Conservation (phyloP, 2,329 filamentous ascomycete genomes). For the Neophaeococcomyces mojaviensis region DNA sequence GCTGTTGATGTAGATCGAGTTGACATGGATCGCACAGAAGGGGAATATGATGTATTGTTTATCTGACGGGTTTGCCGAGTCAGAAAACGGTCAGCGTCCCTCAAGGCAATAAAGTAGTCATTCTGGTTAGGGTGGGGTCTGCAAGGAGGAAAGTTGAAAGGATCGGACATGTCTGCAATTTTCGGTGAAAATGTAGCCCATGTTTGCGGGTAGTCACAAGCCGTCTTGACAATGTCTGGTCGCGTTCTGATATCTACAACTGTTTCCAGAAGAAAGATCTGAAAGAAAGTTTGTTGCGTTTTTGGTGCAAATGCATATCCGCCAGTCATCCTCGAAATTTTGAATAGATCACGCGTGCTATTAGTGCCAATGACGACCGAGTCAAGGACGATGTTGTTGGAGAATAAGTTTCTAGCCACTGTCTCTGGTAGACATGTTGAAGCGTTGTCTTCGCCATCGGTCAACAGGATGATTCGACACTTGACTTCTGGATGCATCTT, state of each 20-base stretch:
- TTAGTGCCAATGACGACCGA: conserved; percentile 28
- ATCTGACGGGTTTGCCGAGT: conserved; percentile 1
- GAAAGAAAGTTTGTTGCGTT: conserved; percentile 27
- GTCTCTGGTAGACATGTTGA: conserved; percentile 21
- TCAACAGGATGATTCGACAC: conserved; percentile 32
- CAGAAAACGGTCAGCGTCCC: background rate
- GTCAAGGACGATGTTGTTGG: conserved; percentile 28
- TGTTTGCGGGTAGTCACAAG: background rate
- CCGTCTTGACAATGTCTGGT: background rate
- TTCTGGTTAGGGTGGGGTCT: conserved; percentile 3
- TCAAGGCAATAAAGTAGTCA: conserved; percentile 5
- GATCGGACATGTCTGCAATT: background rate
- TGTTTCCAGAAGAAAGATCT: conserved; percentile 25
- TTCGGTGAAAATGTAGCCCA: conserved; percentile 1
- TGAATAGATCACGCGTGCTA: conserved; percentile 24
- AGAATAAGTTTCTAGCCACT: conserved; percentile 22
- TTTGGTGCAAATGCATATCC: conserved; percentile 32
- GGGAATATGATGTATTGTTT: background rate
- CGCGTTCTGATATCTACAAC: conserved; percentile 6
- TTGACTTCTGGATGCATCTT: conserved; percentile 25
- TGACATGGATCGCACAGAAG: background rate
- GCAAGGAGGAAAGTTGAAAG: conserved; percentile 6
- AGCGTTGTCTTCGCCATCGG: conserved; percentile 31
- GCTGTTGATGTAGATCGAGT: conserved; percentile 4
- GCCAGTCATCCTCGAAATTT: conserved; percentile 27